phyloP scores from a whole-genome alignment of 345 rosid genomes.

The Triadica sebifera region DNA sequence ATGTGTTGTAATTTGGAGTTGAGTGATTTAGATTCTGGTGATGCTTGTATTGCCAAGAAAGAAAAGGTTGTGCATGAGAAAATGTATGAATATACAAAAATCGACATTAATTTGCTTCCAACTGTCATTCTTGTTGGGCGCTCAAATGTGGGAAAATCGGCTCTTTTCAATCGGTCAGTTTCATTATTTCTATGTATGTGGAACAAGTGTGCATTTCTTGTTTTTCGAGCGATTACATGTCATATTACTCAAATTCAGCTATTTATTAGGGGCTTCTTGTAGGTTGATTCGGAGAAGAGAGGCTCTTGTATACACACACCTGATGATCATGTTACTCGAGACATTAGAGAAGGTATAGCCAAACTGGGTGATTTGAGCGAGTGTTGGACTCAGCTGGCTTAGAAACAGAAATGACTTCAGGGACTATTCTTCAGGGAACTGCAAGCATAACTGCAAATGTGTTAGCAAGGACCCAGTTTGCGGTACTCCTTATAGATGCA shows the following conservation, averaged over 20 bases:
- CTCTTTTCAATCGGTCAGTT: constrained; percentile 78
- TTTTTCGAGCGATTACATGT: background rate
- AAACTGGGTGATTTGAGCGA: constrained; percentile 74
- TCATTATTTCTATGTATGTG: constrained; percentile 5
- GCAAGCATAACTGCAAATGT: constrained; percentile 80
- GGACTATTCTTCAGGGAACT: constrained; percentile 84
- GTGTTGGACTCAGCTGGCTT: constrained; percentile 97
- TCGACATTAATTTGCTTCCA: constrained; percentile 62
- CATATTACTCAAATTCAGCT: background rate
- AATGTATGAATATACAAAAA: constrained; percentile 68
- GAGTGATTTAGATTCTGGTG: constrained; percentile 20
- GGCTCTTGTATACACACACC: constrained; percentile 90
- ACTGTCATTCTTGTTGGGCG: constrained; percentile 85
- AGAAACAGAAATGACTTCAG: constrained; percentile 83
- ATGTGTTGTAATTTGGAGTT: constrained; percentile 12
- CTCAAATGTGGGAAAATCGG: constrained; percentile 95
- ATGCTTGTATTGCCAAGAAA: constrained; percentile 21
- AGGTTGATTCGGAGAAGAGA: constrained; percentile 91
- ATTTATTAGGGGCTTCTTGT: constrained; percentile 4
- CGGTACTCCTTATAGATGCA: constrained; percentile 68
- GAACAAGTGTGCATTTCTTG: background rate
- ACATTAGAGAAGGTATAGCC: constrained; percentile 91
- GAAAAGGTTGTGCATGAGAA: constrained; percentile 34
- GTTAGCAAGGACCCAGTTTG: constrained; percentile 79
- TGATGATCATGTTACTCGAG: constrained; percentile 90